Evolutionary conservation across 177 flowering plant species (phyloP).

Genomic region (Vitis hybrid): DNA sequence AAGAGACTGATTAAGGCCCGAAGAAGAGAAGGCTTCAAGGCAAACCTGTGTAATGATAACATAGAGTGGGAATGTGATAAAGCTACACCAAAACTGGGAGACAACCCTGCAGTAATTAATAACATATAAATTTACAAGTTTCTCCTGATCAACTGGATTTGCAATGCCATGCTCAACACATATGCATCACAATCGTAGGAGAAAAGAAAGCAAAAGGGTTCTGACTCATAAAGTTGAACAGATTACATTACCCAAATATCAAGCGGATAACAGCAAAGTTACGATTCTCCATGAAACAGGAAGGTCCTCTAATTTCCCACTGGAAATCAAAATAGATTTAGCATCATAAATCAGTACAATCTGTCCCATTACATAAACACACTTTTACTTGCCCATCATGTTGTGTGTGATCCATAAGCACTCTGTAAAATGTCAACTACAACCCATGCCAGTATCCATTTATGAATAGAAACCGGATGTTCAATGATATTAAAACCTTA

Average conservation of each 20-base stretch:
- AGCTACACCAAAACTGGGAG: slow-evolving; percentile 84
- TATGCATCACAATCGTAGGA: not conserved
- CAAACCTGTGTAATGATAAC: slow-evolving; percentile 70
- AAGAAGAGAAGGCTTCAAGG: not conserved
- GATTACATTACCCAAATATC: slow-evolving; percentile 61
- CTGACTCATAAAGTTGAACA: not conserved
- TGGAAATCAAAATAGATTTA: slow-evolving; percentile 23
- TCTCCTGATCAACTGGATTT: not conserved
- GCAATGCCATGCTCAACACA: not conserved
- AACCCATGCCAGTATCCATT: no score
- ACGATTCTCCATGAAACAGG: slow-evolving; percentile 72
- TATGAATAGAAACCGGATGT: no score
- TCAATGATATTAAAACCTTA: no score
- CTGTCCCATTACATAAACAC: no score
- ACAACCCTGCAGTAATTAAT: slow-evolving; percentile 37
- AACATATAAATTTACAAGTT: no score
- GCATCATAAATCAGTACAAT: slow-evolving; percentile 2
- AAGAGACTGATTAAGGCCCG: not conserved
- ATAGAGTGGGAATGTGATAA: slow-evolving; percentile 72
- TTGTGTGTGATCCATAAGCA: no score
- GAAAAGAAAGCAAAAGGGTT: not conserved
- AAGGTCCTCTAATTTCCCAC: slow-evolving; percentile 77
- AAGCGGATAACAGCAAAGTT: slow-evolving; percentile 54
- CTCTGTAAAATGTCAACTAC: no score
- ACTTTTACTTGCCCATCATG: no score